Conservation (phyloP, 164 flowering plant species). For the Magnolia kwangsiensis region DNA sequence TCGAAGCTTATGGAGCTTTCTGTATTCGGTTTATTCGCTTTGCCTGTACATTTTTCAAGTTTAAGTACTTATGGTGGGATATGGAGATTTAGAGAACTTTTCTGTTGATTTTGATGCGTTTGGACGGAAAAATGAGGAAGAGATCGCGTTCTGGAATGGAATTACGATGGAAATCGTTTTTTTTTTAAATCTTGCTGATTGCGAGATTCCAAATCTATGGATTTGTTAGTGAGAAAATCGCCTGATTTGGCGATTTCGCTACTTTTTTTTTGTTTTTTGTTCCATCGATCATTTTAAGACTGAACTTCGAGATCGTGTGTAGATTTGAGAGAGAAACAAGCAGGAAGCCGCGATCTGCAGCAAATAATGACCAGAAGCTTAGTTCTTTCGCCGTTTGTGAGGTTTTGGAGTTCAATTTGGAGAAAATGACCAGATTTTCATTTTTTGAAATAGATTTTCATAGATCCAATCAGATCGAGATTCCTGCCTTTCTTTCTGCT, state of each 20-base stretch:
- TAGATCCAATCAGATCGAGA: no score
- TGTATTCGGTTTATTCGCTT: no score
- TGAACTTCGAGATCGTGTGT: background rate
- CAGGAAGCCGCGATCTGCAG: background rate
- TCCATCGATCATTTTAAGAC: no score
- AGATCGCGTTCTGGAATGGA: background rate
- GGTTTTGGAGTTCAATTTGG: background rate
- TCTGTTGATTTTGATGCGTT: constrained; percentile 1
- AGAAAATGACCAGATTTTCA: no score
- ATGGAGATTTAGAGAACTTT: background rate
- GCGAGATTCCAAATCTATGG: no score
- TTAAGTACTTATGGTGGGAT: no score
- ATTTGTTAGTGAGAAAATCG: no score
- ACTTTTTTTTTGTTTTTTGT: no score
- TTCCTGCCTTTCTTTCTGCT: no score
- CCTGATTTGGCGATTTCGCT: no score
- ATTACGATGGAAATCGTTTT: background rate
- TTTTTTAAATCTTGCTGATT: background rate
- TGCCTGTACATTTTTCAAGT: no score
- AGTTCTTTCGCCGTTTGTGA: background rate
- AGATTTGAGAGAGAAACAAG: background rate
- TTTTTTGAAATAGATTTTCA: no score
- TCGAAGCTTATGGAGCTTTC: background rate
- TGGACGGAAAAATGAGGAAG: background rate
- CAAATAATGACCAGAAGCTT: background rate